These are phyloP conservation scores for Hanseniaspora uvarum DNA, from an alignment of 1,139 yeast genomes.

Conservation along the genomic window DNA sequence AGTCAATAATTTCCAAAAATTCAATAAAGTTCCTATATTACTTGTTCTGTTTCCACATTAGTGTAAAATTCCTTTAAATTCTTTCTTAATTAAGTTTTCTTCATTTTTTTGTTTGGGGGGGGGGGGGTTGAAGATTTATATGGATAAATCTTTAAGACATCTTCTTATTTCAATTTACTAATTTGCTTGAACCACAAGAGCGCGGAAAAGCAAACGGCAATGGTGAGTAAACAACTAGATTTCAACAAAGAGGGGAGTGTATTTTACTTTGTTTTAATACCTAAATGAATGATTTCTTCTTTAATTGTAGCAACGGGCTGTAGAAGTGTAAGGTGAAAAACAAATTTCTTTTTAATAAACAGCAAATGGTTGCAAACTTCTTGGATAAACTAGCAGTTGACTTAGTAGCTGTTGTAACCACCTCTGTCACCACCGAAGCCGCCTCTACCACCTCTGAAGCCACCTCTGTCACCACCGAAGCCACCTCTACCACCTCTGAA, in stretches of 20 bases:
- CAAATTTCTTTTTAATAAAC: not conserved
- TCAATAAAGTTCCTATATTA: not conserved
- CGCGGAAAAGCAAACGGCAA: not conserved
- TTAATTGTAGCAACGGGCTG: not conserved
- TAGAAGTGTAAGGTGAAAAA: not conserved
- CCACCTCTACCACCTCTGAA: conserved; percentile 31
- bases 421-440: conserved; percentile 25
- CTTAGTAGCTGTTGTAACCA: conserved; percentile 28
- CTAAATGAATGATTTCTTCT: not conserved
- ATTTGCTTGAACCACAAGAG: not conserved
- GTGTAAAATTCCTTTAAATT: not conserved
- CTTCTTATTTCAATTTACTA: not conserved
- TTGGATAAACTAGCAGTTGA: not conserved
- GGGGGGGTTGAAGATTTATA: not conserved
- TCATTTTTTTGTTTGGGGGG: not conserved
- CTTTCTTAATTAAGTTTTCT: no score
- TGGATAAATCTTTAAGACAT: not conserved
- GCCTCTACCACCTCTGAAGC: conserved; percentile 22
- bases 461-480: conserved; percentile 26
- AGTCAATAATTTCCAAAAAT: not conserved
- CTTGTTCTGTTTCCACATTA: not conserved
- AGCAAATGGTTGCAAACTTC: not conserved
- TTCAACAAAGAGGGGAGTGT: not conserved
- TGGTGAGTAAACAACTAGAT: not conserved
- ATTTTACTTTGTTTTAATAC: not conserved